A percentile compares a stretch with the other conserved stretches of the same genome.
These are phyloP conservation scores for Sporothrix dimorphospora DNA, from an alignment of 2,329 filamentous ascomycete species.

Conservation along the genomic window DNA sequence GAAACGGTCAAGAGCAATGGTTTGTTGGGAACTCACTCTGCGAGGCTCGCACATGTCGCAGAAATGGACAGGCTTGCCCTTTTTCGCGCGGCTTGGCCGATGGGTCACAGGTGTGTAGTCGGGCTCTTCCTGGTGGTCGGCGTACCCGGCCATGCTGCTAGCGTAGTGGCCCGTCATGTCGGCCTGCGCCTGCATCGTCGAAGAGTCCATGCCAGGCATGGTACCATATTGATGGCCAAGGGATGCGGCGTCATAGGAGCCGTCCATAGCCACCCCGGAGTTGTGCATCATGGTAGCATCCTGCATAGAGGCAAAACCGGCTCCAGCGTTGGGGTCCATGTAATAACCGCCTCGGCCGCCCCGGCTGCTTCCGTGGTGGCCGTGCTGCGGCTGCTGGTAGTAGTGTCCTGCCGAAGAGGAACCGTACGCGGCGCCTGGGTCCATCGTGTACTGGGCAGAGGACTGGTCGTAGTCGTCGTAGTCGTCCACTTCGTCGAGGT, in stretches of 20 bases:
- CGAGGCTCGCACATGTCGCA: conserved; percentile 30
- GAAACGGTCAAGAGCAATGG: conserved; percentile 33
- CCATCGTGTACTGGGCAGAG: background rate
- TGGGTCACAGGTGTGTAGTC: conserved; percentile 27
- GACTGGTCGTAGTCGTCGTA: background rate
- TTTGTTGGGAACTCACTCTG: conserved; percentile 22
- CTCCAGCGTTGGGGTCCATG: background rate
- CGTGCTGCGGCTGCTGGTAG: background rate
- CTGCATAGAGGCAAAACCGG: background rate
- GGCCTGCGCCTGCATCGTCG: background rate
- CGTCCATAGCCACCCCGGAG: background rate
- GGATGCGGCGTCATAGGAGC: background rate
- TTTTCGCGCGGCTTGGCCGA: conserved; percentile 30
- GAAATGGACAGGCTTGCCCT: conserved; percentile 32
- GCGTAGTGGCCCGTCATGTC: background rate
- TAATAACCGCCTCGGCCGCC: background rate
- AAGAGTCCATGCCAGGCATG: background rate
- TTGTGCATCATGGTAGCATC: background rate
- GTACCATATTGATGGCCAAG: background rate
- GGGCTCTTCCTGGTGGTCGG: background rate
- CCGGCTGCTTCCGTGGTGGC: conserved; percentile 9
- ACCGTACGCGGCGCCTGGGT: background rate
- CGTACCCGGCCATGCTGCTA: background rate
- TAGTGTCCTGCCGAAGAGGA: conserved; percentile 3
- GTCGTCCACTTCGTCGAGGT: background rate